phyloP scores from a whole-genome alignment of 1,284 basidiomycete genomes.

The Melanopsichium pennsylvanicum region DNA sequence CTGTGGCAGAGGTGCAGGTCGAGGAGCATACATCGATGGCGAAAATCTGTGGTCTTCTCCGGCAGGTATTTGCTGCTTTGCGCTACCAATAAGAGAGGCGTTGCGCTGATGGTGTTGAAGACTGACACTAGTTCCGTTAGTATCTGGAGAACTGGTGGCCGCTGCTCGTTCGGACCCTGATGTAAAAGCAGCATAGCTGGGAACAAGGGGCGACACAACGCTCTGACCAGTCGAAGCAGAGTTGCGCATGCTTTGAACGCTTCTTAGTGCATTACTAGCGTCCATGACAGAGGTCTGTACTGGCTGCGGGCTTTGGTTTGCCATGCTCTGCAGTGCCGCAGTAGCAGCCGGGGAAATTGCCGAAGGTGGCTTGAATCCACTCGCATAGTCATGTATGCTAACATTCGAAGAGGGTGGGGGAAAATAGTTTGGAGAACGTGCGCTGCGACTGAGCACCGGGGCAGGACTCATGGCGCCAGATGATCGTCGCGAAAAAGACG shows the following conservation, averaged over 20 bases:
- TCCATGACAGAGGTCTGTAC: slow-evolving; percentile 19
- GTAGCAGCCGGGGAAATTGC: slow-evolving; percentile 39
- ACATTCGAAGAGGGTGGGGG: slow-evolving; percentile 28
- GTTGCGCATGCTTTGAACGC: slow-evolving; percentile 32
- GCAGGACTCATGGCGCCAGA: slow-evolving; percentile 39
- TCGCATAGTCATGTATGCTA: slow-evolving; percentile 42
- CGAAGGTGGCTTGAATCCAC: slow-evolving; percentile 43
- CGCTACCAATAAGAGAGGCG: slow-evolving; percentile 14
- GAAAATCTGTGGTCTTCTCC: slow-evolving; percentile 7
- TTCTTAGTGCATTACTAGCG: slow-evolving; percentile 21
- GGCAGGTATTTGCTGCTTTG: slow-evolving; percentile 14
- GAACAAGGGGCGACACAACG: slow-evolving; percentile 11
- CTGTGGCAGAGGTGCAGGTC: slow-evolving; percentile 26
- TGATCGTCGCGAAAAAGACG: slow-evolving; percentile 24
- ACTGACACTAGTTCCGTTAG: slow-evolving; percentile 26
- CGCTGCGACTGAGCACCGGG: slow-evolving; percentile 40
- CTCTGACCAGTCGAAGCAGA: slow-evolving; percentile 25
- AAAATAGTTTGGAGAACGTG: slow-evolving; percentile 55
- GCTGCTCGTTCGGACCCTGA: slow-evolving; percentile 26
- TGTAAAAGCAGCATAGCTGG: slow-evolving; percentile 14
- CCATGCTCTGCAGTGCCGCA: slow-evolving; percentile 35
- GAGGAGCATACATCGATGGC: slow-evolving; percentile 9
- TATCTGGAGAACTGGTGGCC: slow-evolving; percentile 28
- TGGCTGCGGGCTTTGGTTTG: slow-evolving; percentile 12
- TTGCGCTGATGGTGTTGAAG: slow-evolving; percentile 30